phyloP scores from a whole-genome alignment of 495 filamentous ascomycete genomes.

The Elasticomyces elasticus region DNA sequence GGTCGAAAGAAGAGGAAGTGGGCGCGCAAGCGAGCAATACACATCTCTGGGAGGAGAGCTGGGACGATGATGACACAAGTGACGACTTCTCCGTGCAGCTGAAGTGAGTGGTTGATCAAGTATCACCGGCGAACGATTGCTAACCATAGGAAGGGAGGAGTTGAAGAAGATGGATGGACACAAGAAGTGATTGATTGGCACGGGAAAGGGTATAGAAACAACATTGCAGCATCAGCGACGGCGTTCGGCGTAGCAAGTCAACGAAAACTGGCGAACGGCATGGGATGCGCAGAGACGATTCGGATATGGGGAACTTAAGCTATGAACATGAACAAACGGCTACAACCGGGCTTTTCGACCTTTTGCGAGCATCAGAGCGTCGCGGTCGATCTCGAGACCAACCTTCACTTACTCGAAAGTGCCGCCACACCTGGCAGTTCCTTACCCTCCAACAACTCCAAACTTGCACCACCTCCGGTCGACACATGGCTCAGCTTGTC shows the following conservation, averaged over 20 bases:
- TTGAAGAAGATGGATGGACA: slow-evolving; percentile 73
- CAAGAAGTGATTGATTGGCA: neutral
- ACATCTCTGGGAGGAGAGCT: slow-evolving; percentile 98
- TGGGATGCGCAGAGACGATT: neutral
- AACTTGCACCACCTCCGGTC: slow-evolving; percentile 87
- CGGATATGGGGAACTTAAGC: neutral
- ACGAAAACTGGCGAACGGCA: neutral
- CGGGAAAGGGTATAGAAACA: neutral
- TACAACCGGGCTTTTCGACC: slow-evolving; percentile 3
- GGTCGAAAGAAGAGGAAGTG: slow-evolving; percentile 74
- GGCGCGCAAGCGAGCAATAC: slow-evolving; percentile 43
- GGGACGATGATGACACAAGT: slow-evolving; percentile 96
- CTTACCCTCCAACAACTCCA: slow-evolving; percentile 96
- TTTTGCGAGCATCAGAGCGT: neutral
- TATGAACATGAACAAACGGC: neutral
- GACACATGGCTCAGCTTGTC: slow-evolving; percentile 96
- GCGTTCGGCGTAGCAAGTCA: slow-evolving; percentile 13
- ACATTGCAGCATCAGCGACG: slow-evolving; percentile 16
- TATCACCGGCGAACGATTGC: slow-evolving; percentile 1
- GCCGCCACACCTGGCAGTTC: slow-evolving; percentile 87
- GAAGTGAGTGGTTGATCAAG: slow-evolving; percentile 61
- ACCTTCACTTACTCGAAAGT: slow-evolving; percentile 71
- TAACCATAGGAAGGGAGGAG: slow-evolving; percentile 62
- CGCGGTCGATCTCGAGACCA: neutral
- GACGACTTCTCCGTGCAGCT: slow-evolving; percentile 95